Conservation (phyloP, 2,329 filamentous ascomycete species). For the Calonectria montana region DNA sequence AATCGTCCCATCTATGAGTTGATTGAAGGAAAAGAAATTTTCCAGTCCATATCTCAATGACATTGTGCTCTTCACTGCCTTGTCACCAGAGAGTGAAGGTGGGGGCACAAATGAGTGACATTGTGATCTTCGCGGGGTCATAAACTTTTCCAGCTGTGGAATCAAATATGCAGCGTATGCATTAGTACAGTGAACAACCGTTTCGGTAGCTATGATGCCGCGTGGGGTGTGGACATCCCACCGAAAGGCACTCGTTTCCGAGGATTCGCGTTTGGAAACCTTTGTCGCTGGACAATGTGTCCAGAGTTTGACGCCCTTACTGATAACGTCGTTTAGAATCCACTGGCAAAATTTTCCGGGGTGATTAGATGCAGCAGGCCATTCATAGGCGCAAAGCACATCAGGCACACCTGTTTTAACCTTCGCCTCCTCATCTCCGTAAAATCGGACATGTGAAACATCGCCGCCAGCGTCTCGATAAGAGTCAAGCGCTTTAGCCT, state of each 20-base stretch:
- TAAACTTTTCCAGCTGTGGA: background rate
- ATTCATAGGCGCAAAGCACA: constrained; percentile 60
- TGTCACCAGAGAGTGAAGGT: constrained; percentile 47
- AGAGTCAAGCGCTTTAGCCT: constrained; percentile 47
- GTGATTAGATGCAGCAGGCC: constrained; percentile 62
- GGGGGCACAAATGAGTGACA: constrained; percentile 40
- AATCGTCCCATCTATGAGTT: constrained; percentile 32
- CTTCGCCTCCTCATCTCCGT: constrained; percentile 20
- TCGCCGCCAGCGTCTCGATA: constrained; percentile 11
- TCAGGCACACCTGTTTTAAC: constrained; percentile 49
- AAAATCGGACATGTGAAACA: constrained; percentile 5
- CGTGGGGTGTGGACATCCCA: background rate
- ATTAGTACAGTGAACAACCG: constrained; percentile 15
- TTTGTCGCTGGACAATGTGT: constrained; percentile 16
- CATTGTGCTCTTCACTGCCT: constrained; percentile 52
- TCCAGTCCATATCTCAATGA: constrained; percentile 58
- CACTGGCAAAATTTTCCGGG: constrained; percentile 61
- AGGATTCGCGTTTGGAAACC: background rate
- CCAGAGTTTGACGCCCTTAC: constrained; percentile 51
- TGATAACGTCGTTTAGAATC: constrained; percentile 52
- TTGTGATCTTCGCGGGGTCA: background rate
- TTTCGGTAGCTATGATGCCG: constrained; percentile 20
- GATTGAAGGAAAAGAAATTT: constrained; percentile 63
- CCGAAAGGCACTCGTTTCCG: background rate
- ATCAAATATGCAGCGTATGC: constrained; percentile 11